Evolutionary conservation across 768 basidiomycete genomes (phyloP), one percentile per base, ranked within the genome.

Genomic region (Amanita thiersii): DNA sequence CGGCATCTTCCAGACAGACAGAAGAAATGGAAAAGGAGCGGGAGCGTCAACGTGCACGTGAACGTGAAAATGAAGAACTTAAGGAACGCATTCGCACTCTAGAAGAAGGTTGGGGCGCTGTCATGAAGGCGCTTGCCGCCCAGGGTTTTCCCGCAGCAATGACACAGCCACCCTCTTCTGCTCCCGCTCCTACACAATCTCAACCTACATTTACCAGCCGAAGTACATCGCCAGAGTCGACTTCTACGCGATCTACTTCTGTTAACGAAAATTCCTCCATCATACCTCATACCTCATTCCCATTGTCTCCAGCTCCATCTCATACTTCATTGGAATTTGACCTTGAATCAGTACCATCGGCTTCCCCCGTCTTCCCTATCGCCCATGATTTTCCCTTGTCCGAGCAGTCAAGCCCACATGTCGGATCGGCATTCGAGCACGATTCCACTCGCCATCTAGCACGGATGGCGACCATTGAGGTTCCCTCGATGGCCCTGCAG

Each of bases 401-500:
- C 12, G 14, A 33, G 4, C 47, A 60, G 33, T 50, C 62, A 45
- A 53, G 50, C 49, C 48, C 52, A 19, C 44, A 47, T 50, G 35
- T 48, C 51, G 38, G 43, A 50, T 47, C 49, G 49, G 46, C 35
- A 49, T 53, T 37, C 52, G 60, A 63, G 47, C 58, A 60, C 58
- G 70, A 81, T 58, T 64, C 84, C 80, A 85, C 88, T 91, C 79
- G 88, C 88, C 88, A 91, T 81, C 82, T 85, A 83, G 88, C 88
- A 91, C 88, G 88, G 88, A 83, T 91, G 88, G 88, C 76, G 88
- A 80, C 73, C 78, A 74, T 73, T 69, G 72, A 65, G 58, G 64
- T 63, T 65, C 63, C 63, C 60, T 64, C 72, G 71, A 71, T 77
- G 81, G 70, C 88, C 88, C 85, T 81, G 88, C 88, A 91, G 88